Percentiles rank a stretch among this genome's conserved stretches.
phyloP scores from a whole-genome alignment of 2,329 filamentous ascomycete species.

The Monilinia fructicola region DNA sequence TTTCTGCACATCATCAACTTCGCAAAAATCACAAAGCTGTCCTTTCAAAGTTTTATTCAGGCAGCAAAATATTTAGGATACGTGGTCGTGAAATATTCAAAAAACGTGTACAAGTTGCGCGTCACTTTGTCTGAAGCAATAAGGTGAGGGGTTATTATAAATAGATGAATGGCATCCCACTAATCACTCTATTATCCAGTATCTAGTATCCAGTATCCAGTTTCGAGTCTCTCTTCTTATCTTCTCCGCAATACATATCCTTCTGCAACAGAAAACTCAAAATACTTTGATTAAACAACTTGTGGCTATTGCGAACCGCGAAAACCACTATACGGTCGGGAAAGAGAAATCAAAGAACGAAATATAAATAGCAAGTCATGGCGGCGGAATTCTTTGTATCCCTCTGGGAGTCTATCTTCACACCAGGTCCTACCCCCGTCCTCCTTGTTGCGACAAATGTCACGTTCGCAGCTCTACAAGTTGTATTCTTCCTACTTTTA shows the following conservation, averaged over 20 bases:
- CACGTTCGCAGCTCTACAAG: slow-evolving; percentile 81
- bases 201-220: background rate
- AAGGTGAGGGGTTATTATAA: slow-evolving; percentile 24
- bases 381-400: slow-evolving; percentile 59
- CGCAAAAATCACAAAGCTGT: slow-evolving; percentile 8
- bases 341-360: background rate
- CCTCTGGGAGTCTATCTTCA: slow-evolving; percentile 92
- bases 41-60: slow-evolving; percentile 1
- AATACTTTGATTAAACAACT: background rate
- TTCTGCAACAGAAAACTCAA: background rate
- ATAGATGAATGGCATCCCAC: slow-evolving; percentile 22
- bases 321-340: background rate
- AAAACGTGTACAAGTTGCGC: slow-evolving; percentile 14
- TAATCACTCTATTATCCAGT: slow-evolving; percentile 17
- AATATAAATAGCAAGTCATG: slow-evolving; percentile 7
- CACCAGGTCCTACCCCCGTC: slow-evolving; percentile 82
- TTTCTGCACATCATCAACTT: slow-evolving; percentile 4
- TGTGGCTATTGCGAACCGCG: background rate
- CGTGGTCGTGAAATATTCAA: slow-evolving; percentile 18
- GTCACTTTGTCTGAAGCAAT: slow-evolving; percentile 21
- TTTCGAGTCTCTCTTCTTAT: background rate
- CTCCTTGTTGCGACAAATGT: slow-evolving; percentile 87
- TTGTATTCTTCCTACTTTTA: slow-evolving; percentile 73
- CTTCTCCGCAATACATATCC: background rate
- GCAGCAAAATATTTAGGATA: slow-evolving; percentile 9